phyloP scores from a whole-genome alignment of 352 stramenopile species.

The Pythium sp. region DNA sequence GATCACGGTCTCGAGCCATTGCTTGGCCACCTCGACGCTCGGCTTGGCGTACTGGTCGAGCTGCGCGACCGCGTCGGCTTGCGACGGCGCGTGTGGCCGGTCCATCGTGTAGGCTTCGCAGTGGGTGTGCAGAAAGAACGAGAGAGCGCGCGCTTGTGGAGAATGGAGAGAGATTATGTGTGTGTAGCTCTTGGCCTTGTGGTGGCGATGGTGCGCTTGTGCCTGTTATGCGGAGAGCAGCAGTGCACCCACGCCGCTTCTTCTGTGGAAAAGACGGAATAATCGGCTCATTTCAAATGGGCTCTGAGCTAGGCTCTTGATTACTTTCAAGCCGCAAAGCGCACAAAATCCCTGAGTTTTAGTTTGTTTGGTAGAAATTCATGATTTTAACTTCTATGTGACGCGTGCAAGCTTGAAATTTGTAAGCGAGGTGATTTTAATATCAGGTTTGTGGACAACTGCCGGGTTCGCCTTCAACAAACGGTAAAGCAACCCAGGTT shows the following conservation, averaged over 20 bases:
- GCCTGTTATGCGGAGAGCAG: not conserved
- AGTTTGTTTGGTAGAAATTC: not conserved
- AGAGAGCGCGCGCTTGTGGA: not conserved
- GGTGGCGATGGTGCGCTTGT: not conserved
- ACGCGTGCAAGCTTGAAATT: not conserved
- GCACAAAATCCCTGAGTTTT: not conserved
- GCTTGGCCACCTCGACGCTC: constrained; percentile 34
- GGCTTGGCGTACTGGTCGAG: constrained; percentile 41
- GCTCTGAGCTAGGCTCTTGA: not conserved
- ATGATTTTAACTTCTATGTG: not conserved
- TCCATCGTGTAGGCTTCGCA: constrained; percentile 9
- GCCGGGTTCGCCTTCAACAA: not conserved
- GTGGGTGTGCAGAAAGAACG: not conserved
- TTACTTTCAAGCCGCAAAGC: not conserved
- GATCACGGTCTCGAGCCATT: constrained; percentile 58
- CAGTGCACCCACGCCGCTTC: not conserved
- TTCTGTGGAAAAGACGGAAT: not conserved
- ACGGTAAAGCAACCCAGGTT: not conserved
- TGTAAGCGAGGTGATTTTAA: not conserved
- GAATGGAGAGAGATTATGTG: no score
- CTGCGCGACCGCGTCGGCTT: constrained; percentile 10
- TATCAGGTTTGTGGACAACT: not conserved
- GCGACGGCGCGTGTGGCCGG: constrained; percentile 6
- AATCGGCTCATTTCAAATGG: not conserved
- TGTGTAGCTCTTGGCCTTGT: not conserved